Evolutionary conservation across 2,329 filamentous ascomycete species (phyloP), one percentile per base, ranked within the genome.

Genomic region (Mariannaea sp.): DNA sequence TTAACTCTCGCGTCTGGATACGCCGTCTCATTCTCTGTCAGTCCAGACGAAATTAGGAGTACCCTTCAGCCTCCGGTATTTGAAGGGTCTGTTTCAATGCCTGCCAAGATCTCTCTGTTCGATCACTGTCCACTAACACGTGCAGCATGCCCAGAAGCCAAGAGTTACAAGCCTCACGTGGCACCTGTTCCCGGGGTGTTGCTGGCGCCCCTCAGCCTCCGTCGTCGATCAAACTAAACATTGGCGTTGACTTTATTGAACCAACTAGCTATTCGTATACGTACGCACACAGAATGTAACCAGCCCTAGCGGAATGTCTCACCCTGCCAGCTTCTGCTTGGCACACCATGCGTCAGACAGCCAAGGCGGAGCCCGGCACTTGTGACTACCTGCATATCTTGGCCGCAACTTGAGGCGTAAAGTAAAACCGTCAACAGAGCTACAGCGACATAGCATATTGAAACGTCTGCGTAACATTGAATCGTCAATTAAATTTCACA

Each of bases 401-500:
- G n/a, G n/a, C n/a, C n/a, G n/a, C n/a, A n/a, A n/a, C n/a, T n/a
- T n/a, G n/a, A n/a, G n/a, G n/a, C n/a, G n/a, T n/a, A n/a, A n/a
- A n/a, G n/a, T n/a, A n/a, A n/a, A n/a, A n/a, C n/a, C n/a, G n/a
- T n/a, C 32, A 43, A 26, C 12, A 39, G 26, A 35, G 7, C 16
- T 13, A 27, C 35, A n/a, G 16, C 19, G 26, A 26, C 51, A 45
- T 49, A 40, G 45, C 45, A 41, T 19, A 51, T 30, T 13, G n/a
- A 12, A 35, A 33, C 4, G 20, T 33, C 36, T 39, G 19, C 41
- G 33, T 54, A 49, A 54, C 40, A 45, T 55, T 22, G 42, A 50
- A 27, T 50, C 47, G 32, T 55, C 35, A 51, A 51, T 55, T 51
- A 55, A 39, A 39, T 29, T 55, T 49, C 53, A 55, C 51, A 39